phyloP scores from a whole-genome alignment of 257 asterid species.

The Solanum paucissectum region DNA sequence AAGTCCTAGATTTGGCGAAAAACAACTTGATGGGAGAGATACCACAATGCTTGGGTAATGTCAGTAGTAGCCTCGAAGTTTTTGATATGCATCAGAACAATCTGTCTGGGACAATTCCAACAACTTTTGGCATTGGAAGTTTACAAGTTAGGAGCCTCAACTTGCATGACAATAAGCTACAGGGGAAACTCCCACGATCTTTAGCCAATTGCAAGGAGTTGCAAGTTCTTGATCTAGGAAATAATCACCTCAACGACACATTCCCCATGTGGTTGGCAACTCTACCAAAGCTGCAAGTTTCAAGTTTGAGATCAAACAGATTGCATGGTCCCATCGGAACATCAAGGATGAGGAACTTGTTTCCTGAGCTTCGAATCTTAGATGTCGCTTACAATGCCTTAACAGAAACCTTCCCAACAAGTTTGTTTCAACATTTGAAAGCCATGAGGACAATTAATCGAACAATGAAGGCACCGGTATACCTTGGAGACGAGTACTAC shows the following conservation, averaged over 20 bases:
- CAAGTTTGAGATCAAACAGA: neutral
- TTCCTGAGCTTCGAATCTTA: neutral
- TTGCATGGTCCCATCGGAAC: neutral
- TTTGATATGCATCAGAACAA: neutral
- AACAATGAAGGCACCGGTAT: neutral
- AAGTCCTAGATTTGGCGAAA: neutral
- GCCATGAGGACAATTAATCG: neutral
- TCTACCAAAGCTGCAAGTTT: neutral
- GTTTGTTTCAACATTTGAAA: neutral
- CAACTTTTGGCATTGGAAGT: neutral
- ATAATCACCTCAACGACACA: neutral
- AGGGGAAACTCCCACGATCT: neutral
- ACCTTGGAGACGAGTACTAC: neutral
- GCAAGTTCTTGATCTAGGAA: neutral
- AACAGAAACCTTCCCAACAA: neutral
- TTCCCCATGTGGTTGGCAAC: neutral
- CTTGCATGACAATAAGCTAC: neutral
- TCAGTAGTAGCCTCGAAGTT: neutral
- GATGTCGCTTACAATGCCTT: neutral
- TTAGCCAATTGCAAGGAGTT: neutral
- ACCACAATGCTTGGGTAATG: neutral
- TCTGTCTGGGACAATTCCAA: neutral
- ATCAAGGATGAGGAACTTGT: neutral
- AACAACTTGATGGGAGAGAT: neutral
- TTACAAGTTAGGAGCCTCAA: neutral